Base-by-base conservation (phyloP, 176 grass and related monocot genomes). In the Puya raimondii region DNA sequence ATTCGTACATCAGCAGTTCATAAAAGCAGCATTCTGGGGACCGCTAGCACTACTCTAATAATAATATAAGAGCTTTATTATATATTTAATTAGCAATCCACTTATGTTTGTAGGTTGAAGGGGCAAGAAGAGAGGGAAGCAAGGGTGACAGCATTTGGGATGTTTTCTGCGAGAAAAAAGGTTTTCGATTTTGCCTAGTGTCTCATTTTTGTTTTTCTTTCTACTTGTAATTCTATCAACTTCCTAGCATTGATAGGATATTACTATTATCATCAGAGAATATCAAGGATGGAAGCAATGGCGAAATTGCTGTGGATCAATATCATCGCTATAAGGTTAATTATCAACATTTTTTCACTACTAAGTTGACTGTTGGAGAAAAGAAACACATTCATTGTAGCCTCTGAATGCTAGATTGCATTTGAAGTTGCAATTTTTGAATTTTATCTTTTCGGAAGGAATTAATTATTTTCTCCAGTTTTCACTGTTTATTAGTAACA, bases 101-200 rank as follows among this genome's bases (percentile, higher is more conserved):
- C 6, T 10, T 17, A 3, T 61, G 16, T 22, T 70, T 79, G 70
- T 81, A 99, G 94, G 88, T 93, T 18, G 94, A 99, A 86, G 94
- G 94, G 52, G 89, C 75, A 1, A 93, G 90, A 85, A 78, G 72
- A 51, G 94, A 93, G 70, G 87, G 87, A 54, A 87, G 94, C 54
- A 99, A 91, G 85, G 89, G 87, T 3, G 94, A 99, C 61, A 99
- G 29, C 51, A 93, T 92, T 73, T 99, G 89, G 94, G 94, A 99
- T 84, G 79, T 99, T 71, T 99, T 99, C 50, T 69, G 82, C 12
- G 94, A 91, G 54, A 83, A 88, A 29, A 87, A 91, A 84, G 87
- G 89, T 99, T 72, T 72, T 69, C 26, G 51, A 53, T 27, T 33
- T 23, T 26, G 25, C 25, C 25, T 26, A 1, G 25, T 26, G 25